phyloP scores from a whole-genome alignment of 75 land plant genomes.

The Pinus tabuliformis region DNA sequence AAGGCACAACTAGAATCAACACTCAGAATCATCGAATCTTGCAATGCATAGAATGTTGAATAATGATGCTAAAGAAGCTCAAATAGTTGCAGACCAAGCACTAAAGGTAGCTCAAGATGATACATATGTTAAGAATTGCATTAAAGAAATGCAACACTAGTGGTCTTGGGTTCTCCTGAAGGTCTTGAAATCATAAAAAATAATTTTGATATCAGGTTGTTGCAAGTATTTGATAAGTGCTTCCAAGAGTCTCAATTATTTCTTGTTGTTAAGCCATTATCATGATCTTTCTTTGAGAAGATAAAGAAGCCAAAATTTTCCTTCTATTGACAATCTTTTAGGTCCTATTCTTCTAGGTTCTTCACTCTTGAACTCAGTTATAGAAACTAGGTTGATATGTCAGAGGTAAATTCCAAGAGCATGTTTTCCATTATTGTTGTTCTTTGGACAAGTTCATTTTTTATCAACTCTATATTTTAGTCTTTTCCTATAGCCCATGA shows the following conservation, averaged over 20 bases:
- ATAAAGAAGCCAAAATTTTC: constrained; percentile 60
- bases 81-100: constrained; percentile 41
- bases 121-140: constrained; percentile 45
- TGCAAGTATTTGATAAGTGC: constrained; percentile 39
- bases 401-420: neutral
- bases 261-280: constrained; percentile 28
- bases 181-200: constrained; percentile 3
- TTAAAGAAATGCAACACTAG: constrained; percentile 53
- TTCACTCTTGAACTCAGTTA: constrained; percentile 54
- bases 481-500: constrained; percentile 73
- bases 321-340: constrained; percentile 49
- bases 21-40: constrained; percentile 23
- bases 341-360: constrained; percentile 54
- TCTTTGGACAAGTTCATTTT: constrained; percentile 61
- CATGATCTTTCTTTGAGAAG: constrained; percentile 36
- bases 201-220: constrained; percentile 5
- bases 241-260: constrained; percentile 21
- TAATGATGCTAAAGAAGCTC: constrained; percentile 40
- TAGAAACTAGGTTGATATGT: constrained; percentile 38
- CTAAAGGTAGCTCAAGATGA: constrained; percentile 37
- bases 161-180: constrained; percentile 10
- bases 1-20: too few species aligned
- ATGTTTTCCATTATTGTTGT: neutral
- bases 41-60: constrained; percentile 46
- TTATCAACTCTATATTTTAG: constrained; percentile 59